These are phyloP conservation scores for Parafenestella ontariensis DNA, from an alignment of 2,329 filamentous ascomycete genomes.

Conservation along the genomic window DNA sequence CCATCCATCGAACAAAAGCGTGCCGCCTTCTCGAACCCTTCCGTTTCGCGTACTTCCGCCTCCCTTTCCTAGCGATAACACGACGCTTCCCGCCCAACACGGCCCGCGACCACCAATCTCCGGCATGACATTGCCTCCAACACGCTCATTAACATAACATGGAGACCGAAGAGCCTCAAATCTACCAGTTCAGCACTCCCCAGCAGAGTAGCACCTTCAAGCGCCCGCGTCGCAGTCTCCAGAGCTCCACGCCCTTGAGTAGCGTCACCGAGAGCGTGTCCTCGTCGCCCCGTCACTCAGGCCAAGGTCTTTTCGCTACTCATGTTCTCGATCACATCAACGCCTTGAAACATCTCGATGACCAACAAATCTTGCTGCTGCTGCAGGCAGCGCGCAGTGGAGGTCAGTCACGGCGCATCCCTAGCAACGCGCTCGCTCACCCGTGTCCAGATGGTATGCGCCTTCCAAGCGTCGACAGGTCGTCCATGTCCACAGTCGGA, in stretches of 20 bases:
- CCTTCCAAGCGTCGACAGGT: conserved; percentile 40
- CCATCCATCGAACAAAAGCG: conserved; percentile 43
- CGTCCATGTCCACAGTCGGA: conserved; percentile 46
- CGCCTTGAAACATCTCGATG: conserved; percentile 49
- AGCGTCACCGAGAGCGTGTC: conserved; percentile 47
- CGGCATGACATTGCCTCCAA: conserved; percentile 45
- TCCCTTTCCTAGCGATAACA: conserved; percentile 38
- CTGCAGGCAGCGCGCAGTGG: conserved; percentile 48
- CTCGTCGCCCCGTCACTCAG: conserved; percentile 44
- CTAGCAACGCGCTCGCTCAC: conserved; percentile 28
- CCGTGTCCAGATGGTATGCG: conserved; percentile 43
- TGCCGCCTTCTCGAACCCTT: conserved; percentile 44
- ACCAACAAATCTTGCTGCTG: conserved; percentile 48
- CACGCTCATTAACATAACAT: conserved; percentile 43
- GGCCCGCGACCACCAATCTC: conserved; percentile 41
- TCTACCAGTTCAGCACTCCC: conserved; percentile 45
- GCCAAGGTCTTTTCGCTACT: conserved; percentile 42
- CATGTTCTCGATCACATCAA: conserved; percentile 50
- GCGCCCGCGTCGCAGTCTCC: conserved; percentile 47
- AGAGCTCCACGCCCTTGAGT: conserved; percentile 45
- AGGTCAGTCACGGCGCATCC: conserved; percentile 36
- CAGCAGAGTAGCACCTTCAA: conserved; percentile 47
- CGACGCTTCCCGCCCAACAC: conserved; percentile 33
- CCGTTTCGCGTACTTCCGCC: conserved; percentile 33
- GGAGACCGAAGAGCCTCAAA: conserved; percentile 48